A percentile compares a stretch with the other conserved stretches of the same genome.
Conservation (phyloP, 2,329 filamentous ascomycete species). For the Calycina marina region DNA sequence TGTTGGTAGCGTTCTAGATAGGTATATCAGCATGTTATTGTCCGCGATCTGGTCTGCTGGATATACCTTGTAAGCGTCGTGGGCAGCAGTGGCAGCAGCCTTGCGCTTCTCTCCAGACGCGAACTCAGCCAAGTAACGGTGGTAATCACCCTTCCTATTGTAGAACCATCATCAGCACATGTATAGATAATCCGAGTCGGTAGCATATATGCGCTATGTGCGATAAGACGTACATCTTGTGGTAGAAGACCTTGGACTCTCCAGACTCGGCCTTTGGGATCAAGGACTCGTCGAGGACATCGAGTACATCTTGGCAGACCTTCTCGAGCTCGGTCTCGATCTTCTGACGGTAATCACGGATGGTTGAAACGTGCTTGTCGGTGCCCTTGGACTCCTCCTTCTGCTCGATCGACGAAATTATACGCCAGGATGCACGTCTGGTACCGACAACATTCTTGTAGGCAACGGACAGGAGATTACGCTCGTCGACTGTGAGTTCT, state of each 20-base stretch:
- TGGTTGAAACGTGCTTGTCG: constrained; percentile 73
- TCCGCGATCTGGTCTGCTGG: too few species aligned
- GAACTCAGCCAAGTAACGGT: constrained; percentile 97
- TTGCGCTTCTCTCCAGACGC: constrained; percentile 90
- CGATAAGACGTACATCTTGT: constrained; percentile 71
- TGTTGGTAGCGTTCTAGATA: constrained; percentile 72
- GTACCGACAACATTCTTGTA: constrained; percentile 99
- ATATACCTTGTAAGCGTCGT: constrained; percentile 78
- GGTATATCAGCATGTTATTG: too few species aligned
- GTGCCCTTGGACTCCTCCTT: constrained; percentile 99
- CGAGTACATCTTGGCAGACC: constrained; percentile 95
- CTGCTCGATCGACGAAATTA: constrained; percentile 96
- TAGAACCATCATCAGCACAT: background rate
- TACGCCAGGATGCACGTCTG: constrained; percentile 94
- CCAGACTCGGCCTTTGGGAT: constrained; percentile 89
- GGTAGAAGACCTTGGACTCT: constrained; percentile 99
- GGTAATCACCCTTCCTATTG: constrained; percentile 96
- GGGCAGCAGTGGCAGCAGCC: constrained; percentile 82
- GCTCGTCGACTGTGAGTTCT: constrained; percentile 82
- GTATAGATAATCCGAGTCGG: too few species aligned
- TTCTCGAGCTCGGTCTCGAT: constrained; percentile 93
- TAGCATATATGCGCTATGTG: background rate
- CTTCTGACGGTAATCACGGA: constrained; percentile 98
- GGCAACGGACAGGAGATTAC: constrained; percentile 91
- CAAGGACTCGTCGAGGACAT: constrained; percentile 84